Base-by-base conservation (phyloP, 257 asterid genomes). In the Ilex asprella region DNA sequence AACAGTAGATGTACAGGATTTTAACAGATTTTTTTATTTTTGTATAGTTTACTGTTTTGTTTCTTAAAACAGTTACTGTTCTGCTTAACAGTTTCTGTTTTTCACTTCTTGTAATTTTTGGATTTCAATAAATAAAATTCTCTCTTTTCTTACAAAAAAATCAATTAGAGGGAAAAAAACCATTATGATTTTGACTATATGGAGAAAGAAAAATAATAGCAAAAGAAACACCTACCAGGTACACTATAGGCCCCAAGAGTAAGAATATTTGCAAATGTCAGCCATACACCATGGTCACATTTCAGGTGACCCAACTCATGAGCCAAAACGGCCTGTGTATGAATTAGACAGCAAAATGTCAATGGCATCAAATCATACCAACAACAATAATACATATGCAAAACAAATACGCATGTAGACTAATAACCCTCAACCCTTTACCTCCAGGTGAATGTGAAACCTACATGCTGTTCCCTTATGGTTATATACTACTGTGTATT, bases 221-320 rank as follows among this genome's bases (percentile, higher is more conserved):
- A 46, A 14, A 46, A 46, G n/a, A 14, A 46, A 46, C 3, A 46
- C 4, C 6, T 84, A 88, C 95, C 96, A 60, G 98, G 98, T 49
- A 88, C 55, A 57, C 81, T 78, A 65, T 88, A 84, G 62, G 92
- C 98, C 69, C 96, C 98, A 39, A 91, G 90, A 30, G 98, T 88
- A 55, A 91, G 84, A 77, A 91, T 77, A 73, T 91, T 91, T 8
- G 96, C 98, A 68, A 82, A 70, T 29, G 98, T 91, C 78, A 91
- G 81, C 96, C 98, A 91, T 62, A 91, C 79, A 56, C 98, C 98
- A 73, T 91, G 98, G 73, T 86, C 98, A 66, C 98, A 91, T 84
- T 91, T 88, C 74, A 88, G 75, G 76, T 88, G 96, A 63, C 96
- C 96, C 81, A 88, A 78, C 76, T 88, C 96, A 65, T 91, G 98